Evolutionary conservation across 305 asterid genomes (phyloP), one percentile per base, ranked within the genome.

Genomic region (Lippia alba): DNA sequence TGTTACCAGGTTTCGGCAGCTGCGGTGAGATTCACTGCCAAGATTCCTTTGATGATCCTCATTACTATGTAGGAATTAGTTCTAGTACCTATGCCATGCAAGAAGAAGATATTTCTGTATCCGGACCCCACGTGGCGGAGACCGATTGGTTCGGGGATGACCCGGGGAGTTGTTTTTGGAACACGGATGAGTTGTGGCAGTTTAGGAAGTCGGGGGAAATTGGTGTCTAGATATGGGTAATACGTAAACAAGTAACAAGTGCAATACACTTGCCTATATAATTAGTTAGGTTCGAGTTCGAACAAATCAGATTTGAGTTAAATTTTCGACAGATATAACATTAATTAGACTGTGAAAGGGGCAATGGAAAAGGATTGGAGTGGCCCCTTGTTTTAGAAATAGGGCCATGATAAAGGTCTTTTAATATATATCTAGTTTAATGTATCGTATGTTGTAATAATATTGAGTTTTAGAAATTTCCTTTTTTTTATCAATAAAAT

Each of bases 181-280:
- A 82, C 77, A 76, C 70, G 63, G 94, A 84, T 82, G 93, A 87
- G 36, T 36, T 83, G 64, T 86, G 90, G 94, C 83, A 87, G 48
- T 76, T 81, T 53, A 77, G 80, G 74, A 83, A 69, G 70, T 54
- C 69, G 30, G 78, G 30, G 14, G 76, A 78, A 69, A 15, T 74
- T 63, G 81, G 76, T 48, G 45, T 72, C 44, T 73, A 53, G 76
- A 61, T 66, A 16, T 39, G 3, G 30, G 30, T n/a, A n/a, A n/a
- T n/a, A n/a, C n/a, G n/a, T n/a, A n/a, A n/a, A n/a, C n/a, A n/a
- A n/a, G 30, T 24, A 24, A 24, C 2, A 24, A 24, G 30, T 3
- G 30, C 30, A 24, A 24, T 24, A 24, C 30, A 24, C 30, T 24
- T 24, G 30, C 30, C 3, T 24, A 24, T 24, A 3, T 24, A 24